Percentiles rank a stretch among this genome's conserved stretches.
Evolutionary conservation across 495 filamentous ascomycete genomes (phyloP).

Genomic region (Aspergillus taichungensis): DNA sequence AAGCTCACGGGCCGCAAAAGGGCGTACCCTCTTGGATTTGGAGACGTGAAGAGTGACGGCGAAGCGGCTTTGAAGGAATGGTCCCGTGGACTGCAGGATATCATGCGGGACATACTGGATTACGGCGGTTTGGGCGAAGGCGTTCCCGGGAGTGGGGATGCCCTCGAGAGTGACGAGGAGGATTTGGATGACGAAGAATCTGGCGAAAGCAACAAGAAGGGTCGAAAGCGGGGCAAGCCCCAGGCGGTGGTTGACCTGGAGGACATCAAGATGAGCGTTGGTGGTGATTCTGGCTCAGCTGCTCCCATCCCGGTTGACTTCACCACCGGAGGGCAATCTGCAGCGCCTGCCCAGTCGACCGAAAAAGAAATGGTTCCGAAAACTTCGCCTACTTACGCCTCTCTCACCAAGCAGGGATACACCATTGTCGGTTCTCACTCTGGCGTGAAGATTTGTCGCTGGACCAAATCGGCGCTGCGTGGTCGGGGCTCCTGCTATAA

Average conservation of each 20-base stretch:
- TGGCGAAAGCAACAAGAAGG: slow-evolving; percentile 17
- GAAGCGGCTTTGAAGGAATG: slow-evolving; percentile 61
- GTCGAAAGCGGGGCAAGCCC: slow-evolving; percentile 31
- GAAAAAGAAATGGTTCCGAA: slow-evolving; percentile 90
- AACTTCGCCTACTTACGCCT: slow-evolving; percentile 73
- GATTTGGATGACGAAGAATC: slow-evolving; percentile 44
- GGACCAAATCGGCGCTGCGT: slow-evolving; percentile 96
- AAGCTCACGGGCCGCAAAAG: slow-evolving; percentile 73
- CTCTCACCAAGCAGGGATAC: slow-evolving; percentile 94
- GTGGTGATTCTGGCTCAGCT: slow-evolving; percentile 21
- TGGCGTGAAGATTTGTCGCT: slow-evolving; percentile 94
- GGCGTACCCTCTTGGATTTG: slow-evolving; percentile 79
- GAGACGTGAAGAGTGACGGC: slow-evolving; percentile 70
- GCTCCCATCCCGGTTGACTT: slow-evolving; percentile 74
- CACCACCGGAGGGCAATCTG: slow-evolving; percentile 54
- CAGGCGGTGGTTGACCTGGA: slow-evolving; percentile 66
- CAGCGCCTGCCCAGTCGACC: slow-evolving; percentile 27
- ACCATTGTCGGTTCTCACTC: slow-evolving; percentile 91
- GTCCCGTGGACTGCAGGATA: slow-evolving; percentile 63
- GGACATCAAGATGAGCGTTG: slow-evolving; percentile 59
- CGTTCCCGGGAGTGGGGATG: slow-evolving; percentile 69
- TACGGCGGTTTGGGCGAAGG: slow-evolving; percentile 70
- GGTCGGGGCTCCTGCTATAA: slow-evolving; percentile 96
- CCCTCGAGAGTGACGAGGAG: slow-evolving; percentile 76
- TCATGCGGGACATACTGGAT: slow-evolving; percentile 50